These are phyloP conservation scores for Phytopythium vexans DNA, from an alignment of 352 stramenopile genomes.

Conservation along the genomic window DNA sequence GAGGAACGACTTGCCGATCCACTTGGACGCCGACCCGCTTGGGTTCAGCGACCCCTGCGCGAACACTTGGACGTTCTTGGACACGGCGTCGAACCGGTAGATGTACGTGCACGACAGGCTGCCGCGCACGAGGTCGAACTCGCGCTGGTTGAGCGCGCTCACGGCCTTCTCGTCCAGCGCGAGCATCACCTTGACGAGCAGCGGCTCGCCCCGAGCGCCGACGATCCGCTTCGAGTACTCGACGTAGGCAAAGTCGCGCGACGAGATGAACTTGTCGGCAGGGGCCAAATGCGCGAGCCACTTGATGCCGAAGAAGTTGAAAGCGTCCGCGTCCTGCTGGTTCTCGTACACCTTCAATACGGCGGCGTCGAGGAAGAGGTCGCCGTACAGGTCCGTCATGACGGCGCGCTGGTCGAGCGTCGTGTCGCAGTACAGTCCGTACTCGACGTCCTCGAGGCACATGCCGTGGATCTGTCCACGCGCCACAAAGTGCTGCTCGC, in stretches of 20 bases:
- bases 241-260: conserved; percentile 44
- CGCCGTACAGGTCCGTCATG: conserved; percentile 39
- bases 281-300: conserved; percentile 41
- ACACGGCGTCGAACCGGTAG: conserved; percentile 37
- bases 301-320: conserved; percentile 51
- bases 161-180: conserved; percentile 29
- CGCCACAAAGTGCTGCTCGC: conserved; percentile 37
- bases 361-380: conserved; percentile 40
- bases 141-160: conserved; percentile 31
- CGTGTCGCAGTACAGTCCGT: conserved; percentile 44
- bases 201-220: conserved; percentile 27
- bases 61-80: conserved; percentile 44
- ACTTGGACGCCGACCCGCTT: conserved; percentile 23
- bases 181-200: conserved; percentile 46
- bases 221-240: conserved; percentile 36
- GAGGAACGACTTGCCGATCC: conserved; percentile 38
- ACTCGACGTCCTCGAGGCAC: conserved; percentile 46
- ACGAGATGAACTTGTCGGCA: conserved; percentile 46
- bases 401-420: conserved; percentile 43
- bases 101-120: conserved; percentile 39
- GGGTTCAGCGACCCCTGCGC: conserved; percentile 36
- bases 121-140: conserved; percentile 43
- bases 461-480: conserved; percentile 45
- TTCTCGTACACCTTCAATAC: conserved; percentile 34
- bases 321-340: conserved; percentile 32